These are phyloP conservation scores for Saturnispora diversa DNA, from an alignment of 805 yeast species.

Conservation along the genomic window DNA sequence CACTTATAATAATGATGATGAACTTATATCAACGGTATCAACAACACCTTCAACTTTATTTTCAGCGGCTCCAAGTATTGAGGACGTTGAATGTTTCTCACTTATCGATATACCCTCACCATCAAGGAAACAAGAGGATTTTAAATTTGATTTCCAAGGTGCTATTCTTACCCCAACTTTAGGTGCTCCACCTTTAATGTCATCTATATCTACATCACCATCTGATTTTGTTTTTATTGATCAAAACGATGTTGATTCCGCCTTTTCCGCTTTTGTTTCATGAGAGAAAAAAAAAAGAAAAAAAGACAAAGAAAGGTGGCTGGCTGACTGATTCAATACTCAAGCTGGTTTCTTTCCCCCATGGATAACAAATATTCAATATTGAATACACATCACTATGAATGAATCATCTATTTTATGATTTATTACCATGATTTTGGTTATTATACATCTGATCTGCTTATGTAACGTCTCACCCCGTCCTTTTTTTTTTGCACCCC, in stretches of 20 bases:
- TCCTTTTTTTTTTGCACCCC: too few relatives aligned
- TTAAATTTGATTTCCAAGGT: slow-evolving; percentile 1
- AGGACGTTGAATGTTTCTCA: slow-evolving; percentile 8
- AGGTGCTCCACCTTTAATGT: background rate
- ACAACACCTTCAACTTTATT: slow-evolving; percentile 21
- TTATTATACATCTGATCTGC: too few relatives aligned
- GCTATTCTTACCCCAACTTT: background rate
- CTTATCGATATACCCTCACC: slow-evolving; percentile 7
- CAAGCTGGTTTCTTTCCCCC: too few relatives aligned
- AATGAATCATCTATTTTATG: too few relatives aligned
- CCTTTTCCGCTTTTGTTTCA: background rate
- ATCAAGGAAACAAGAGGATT: background rate
- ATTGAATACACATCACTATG: too few relatives aligned
- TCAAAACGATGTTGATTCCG: background rate
- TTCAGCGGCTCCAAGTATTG: slow-evolving; percentile 11
- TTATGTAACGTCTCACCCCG: too few relatives aligned
- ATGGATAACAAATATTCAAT: too few relatives aligned
- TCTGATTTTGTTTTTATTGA: background rate
- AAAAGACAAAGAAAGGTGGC: too few relatives aligned
- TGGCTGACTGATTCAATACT: too few relatives aligned
- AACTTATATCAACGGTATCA: slow-evolving; percentile 22
- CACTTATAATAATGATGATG: slow-evolving; percentile 18
- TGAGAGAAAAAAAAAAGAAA: too few relatives aligned
- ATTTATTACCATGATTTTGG: too few relatives aligned
- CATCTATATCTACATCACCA: background rate